Conservation (phyloP, 2,329 filamentous ascomycete species). For the Achaetomium macrosporum region DNA sequence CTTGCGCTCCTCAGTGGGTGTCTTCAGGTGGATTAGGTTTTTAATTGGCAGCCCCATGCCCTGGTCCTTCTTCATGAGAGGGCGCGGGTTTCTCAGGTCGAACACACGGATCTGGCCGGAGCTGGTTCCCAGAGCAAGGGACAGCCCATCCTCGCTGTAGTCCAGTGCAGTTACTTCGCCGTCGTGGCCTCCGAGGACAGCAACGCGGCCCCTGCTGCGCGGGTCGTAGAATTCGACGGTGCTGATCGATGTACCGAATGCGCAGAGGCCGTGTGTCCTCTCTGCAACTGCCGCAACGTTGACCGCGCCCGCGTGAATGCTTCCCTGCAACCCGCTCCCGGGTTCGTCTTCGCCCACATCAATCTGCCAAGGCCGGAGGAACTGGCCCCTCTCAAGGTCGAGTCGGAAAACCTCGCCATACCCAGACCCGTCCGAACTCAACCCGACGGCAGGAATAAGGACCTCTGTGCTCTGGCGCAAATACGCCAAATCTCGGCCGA, state of each 20-base stretch:
- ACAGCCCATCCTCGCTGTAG: constrained; percentile 78
- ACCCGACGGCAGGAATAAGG: constrained; percentile 78
- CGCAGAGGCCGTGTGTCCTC: constrained; percentile 79
- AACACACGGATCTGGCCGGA: constrained; percentile 85
- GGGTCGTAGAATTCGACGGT: constrained; percentile 97
- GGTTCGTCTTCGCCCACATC: constrained; percentile 83
- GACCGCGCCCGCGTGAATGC: constrained; percentile 77
- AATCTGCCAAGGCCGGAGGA: constrained; percentile 89
- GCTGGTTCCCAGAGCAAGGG: constrained; percentile 80
- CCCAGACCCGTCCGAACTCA: constrained; percentile 65
- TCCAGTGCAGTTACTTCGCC: constrained; percentile 80
- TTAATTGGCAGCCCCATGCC: constrained; percentile 92
- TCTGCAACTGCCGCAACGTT: constrained; percentile 86
- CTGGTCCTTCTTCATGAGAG: constrained; percentile 87
- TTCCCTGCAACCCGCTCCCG: constrained; percentile 72
- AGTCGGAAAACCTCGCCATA: constrained; percentile 88
- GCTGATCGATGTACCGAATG: constrained; percentile 91
- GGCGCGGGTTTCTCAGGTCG: constrained; percentile 81
- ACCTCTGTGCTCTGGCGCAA: constrained; percentile 62
- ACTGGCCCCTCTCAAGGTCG: constrained; percentile 85
- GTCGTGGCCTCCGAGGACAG: constrained; percentile 62
- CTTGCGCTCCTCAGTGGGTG: constrained; percentile 72
- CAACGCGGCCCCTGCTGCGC: constrained; percentile 73
- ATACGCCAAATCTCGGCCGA: constrained; percentile 86
- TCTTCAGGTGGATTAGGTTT: constrained; percentile 69